Evolutionary conservation across 1,284 basidiomycete genomes (phyloP).

Genomic region (Psilocybe mexicana): DNA sequence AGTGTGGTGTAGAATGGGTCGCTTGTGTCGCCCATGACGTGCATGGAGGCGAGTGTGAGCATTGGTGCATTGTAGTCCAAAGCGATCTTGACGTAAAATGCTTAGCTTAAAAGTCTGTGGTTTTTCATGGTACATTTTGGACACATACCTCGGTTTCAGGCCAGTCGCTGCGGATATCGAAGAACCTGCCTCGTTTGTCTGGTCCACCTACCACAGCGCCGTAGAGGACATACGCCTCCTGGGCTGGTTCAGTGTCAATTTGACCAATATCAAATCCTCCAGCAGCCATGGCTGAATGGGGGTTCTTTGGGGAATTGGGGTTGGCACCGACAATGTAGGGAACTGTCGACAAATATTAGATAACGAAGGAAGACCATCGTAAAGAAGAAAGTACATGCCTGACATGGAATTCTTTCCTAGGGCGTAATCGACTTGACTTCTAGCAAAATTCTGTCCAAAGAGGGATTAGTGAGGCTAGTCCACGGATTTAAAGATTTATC

Average conservation of each 20-base stretch:
- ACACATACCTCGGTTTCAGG: conserved; percentile 67
- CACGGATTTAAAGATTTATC: conserved; percentile 4
- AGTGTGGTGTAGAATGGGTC: conserved; percentile 82
- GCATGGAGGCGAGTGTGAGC: conserved; percentile 78
- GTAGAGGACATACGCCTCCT: conserved; percentile 78
- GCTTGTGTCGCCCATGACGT: conserved; percentile 60
- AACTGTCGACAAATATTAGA: conserved; percentile 35
- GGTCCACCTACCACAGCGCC: conserved; percentile 91
- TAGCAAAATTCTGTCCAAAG: conserved; percentile 58
- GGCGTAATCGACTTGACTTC: conserved; percentile 77
- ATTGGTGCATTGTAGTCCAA: conserved; percentile 87
- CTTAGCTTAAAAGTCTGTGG: too few relatives aligned
- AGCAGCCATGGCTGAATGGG: conserved; percentile 84
- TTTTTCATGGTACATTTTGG: neutral
- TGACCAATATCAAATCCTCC: conserved; percentile 71
- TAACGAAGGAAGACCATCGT: neutral
- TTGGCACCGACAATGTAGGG: conserved; percentile 85
- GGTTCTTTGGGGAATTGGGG: conserved; percentile 88
- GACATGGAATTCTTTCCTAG: conserved; percentile 89
- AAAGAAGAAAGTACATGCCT: conserved; percentile 37
- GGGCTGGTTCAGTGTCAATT: conserved; percentile 73
- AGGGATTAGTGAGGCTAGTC: neutral
- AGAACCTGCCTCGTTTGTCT: conserved; percentile 74
- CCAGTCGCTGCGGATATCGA: conserved; percentile 84
- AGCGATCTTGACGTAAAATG: conserved; percentile 48